Evolutionary conservation across 257 asterid genomes (phyloP), one percentile per base, ranked within the genome.

Genomic region (Scutellaria galericulata): DNA sequence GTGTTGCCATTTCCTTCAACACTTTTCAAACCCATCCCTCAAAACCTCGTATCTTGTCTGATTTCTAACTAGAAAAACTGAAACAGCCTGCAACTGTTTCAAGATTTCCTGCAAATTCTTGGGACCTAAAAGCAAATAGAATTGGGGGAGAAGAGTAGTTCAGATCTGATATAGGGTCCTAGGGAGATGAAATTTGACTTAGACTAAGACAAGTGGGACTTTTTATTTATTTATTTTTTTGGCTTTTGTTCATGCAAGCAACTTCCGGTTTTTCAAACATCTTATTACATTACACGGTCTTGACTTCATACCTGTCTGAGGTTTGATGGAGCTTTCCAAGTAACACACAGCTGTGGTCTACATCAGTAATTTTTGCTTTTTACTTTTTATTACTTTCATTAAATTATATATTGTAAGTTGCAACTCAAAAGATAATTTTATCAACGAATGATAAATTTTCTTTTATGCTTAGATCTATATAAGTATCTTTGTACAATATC

Each of bases 1-100:
- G 78, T 68, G 41, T 76, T 78, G 79, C 89, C 91, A 80, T 79
- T 83, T 62, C 85, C 98, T 77, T 78, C 88, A 80, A 64, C 45
- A 55, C 70, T 78, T 77, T 74, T 72, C 82, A 83, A 61, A n/a
- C 88, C 89, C 89, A 85, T 84, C 78, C 68, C 82, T 55, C 44
- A 18, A 65, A 65, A 56, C 55, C 62, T 11, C 69, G 12, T 51
- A 50, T 37, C 39, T 63, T 62, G 45, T 9, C 46, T 14, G 51
- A 56, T 7, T 12, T 53, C 64, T 18, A 72, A 55, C 79, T 50
- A 70, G 37, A 39, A 45, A 44, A 78, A 54, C 52, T 7, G 64
- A 71, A 5, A 18, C 27, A 24, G 27, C 6, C 13, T 53, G 53
- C 20, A 53, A 62, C 50, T 18, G 54, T 12, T 18, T 27, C 35